Evolutionary conservation across 441 rosid species (phyloP).

Genomic region (Syzygium syzygioides): DNA sequence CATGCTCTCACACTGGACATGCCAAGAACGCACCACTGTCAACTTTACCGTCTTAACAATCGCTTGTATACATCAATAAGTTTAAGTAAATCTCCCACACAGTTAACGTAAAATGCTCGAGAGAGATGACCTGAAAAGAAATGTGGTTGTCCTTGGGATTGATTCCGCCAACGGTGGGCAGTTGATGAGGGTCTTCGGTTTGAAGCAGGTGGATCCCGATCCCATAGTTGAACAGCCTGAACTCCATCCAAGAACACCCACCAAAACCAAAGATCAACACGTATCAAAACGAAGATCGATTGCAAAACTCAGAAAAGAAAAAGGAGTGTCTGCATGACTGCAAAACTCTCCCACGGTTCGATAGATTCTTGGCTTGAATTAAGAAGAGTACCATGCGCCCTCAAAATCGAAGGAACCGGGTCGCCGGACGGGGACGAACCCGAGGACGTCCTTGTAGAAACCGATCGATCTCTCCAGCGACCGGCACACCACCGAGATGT

Average conservation of each 20-base stretch:
- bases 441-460: slow-evolving; percentile 33
- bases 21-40: neutral
- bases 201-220: slow-evolving; percentile 32
- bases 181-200: slow-evolving; percentile 19
- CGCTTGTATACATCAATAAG: too few relatives aligned
- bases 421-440: slow-evolving; percentile 27
- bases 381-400: slow-evolving; percentile 28
- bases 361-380: neutral
- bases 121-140: slow-evolving; percentile 28
- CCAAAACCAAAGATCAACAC: neutral
- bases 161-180: slow-evolving; percentile 16
- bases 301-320: neutral
- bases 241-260: neutral
- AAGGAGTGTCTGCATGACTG: neutral
- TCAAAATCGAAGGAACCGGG: slow-evolving; percentile 28
- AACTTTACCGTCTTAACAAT: neutral
- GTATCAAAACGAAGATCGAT: neutral
- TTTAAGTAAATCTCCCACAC: too few relatives aligned
- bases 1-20: slow-evolving; percentile 27
- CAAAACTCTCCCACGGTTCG: neutral
- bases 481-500: slow-evolving; percentile 26
- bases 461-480: slow-evolving; percentile 25
- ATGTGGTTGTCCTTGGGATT: slow-evolving; percentile 36
- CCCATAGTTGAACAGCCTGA: slow-evolving; percentile 31
- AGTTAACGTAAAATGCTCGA: too few relatives aligned